Conservation (phyloP, 1,139 yeast genomes). For the Magnusiomyces paraingens region DNA sequence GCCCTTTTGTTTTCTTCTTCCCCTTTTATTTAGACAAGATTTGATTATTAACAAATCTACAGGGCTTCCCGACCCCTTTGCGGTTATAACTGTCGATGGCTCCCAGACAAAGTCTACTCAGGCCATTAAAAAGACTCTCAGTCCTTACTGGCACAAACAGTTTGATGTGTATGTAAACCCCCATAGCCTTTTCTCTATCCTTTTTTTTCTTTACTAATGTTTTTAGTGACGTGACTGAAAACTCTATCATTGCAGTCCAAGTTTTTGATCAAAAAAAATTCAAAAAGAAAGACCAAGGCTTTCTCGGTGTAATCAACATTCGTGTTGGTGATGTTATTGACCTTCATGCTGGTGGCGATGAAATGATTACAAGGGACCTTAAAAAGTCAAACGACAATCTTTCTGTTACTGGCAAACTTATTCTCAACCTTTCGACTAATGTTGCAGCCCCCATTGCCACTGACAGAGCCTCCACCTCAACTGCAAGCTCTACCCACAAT, state of each 20-base stretch:
- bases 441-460: slow-evolving; percentile 60
- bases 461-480: slow-evolving; percentile 35
- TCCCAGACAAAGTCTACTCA: slow-evolving; percentile 92
- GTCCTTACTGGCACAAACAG: slow-evolving; percentile 96
- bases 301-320: slow-evolving; percentile 89
- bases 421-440: slow-evolving; percentile 43
- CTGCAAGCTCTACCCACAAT: slow-evolving; percentile 27
- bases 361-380: slow-evolving; percentile 87
- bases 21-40: no score
- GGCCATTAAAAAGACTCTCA: slow-evolving; percentile 87
- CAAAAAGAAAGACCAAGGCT: slow-evolving; percentile 98
- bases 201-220: slow-evolving; percentile 21
- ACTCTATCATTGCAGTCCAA: slow-evolving; percentile 84
- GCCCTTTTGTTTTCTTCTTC: background rate
- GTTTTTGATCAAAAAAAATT: slow-evolving; percentile 96
- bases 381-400: slow-evolving; percentile 87
- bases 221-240: slow-evolving; percentile 57
- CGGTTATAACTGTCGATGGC: slow-evolving; percentile 94
- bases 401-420: slow-evolving; percentile 87
- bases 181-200: background rate
- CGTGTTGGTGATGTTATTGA: slow-evolving; percentile 87
- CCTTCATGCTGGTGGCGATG: slow-evolving; percentile 51
- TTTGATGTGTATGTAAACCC: slow-evolving; percentile 46
- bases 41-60: slow-evolving; percentile 4
- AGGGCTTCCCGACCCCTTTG: slow-evolving; percentile 85